phyloP scores from a whole-genome alignment of 2,329 filamentous ascomycete species.

The Sporothrix brunneoviolacea region DNA sequence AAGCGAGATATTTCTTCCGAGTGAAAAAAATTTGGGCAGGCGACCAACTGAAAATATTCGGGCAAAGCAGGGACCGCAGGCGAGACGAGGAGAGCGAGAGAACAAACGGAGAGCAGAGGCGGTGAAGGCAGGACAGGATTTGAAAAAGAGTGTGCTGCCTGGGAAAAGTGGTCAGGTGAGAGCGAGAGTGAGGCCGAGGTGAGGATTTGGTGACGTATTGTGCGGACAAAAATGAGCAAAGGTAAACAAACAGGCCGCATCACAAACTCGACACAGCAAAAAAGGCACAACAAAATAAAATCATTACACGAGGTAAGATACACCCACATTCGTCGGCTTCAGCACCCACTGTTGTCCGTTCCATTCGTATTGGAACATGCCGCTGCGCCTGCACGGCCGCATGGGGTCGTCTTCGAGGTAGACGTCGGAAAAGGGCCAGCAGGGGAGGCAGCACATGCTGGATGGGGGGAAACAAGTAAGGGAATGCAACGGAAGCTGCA shows the following conservation, averaged over 20 bases:
- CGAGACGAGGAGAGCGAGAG: neutral
- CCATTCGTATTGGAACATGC: slow-evolving; percentile 36
- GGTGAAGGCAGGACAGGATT: too few relatives aligned
- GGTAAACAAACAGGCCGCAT: neutral
- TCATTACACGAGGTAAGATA: too few relatives aligned
- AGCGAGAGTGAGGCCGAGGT: neutral
- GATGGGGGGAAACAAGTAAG: neutral
- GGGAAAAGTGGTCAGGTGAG: too few relatives aligned
- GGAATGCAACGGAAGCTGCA: neutral
- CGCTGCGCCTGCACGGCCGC: slow-evolving; percentile 27
- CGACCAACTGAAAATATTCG: too few relatives aligned
- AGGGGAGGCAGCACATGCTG: slow-evolving; percentile 44
- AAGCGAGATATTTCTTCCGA: too few relatives aligned
- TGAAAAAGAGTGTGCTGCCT: too few relatives aligned
- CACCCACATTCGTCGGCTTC: slow-evolving; percentile 31
- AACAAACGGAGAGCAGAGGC: neutral
- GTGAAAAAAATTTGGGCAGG: too few relatives aligned
- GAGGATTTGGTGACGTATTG: too few relatives aligned
- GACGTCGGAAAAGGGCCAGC: slow-evolving; percentile 34
- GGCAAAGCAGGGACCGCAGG: too few relatives aligned
- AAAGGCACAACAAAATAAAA: neutral
- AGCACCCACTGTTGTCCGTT: slow-evolving; percentile 31
- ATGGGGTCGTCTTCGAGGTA: slow-evolving; percentile 21
- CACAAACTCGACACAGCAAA: neutral
- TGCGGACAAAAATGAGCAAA: neutral